phyloP scores from a whole-genome alignment of 257 asterid genomes.

The Rehmannia glutinosa region DNA sequence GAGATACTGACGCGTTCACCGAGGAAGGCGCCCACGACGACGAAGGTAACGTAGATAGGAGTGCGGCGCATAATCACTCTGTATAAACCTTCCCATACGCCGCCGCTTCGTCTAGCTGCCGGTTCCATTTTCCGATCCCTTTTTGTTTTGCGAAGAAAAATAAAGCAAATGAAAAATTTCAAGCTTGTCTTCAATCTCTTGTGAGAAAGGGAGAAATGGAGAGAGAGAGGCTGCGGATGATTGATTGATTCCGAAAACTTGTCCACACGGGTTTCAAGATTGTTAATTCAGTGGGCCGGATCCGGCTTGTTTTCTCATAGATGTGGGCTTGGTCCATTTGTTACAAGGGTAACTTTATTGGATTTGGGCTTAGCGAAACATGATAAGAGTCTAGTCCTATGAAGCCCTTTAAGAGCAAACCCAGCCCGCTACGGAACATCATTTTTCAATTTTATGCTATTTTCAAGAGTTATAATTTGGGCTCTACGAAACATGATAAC shows the following conservation, averaged over 20 bases:
- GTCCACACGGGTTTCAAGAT: conserved; percentile 10
- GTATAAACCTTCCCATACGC: conserved; percentile 72
- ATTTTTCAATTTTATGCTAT: too few relatives aligned
- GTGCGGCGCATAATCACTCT: conserved; percentile 79
- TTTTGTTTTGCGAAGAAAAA: not conserved
- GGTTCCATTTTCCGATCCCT: conserved; percentile 33
- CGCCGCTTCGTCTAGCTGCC: conserved; percentile 52
- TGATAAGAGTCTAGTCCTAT: too few relatives aligned
- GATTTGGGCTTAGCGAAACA: not conserved
- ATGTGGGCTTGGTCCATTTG: not conserved
- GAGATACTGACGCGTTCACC: conserved; percentile 68
- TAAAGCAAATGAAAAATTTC: not conserved
- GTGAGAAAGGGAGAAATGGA: conserved; percentile 21
- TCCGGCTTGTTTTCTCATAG: not conserved
- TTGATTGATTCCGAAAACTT: not conserved
- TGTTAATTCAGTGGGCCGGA: conserved; percentile 13
- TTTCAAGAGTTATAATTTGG: too few relatives aligned
- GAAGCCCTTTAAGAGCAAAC: too few relatives aligned
- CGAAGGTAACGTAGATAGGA: conserved; percentile 77
- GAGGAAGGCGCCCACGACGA: conserved; percentile 78
- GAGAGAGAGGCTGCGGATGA: conserved; percentile 23
- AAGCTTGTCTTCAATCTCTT: not conserved
- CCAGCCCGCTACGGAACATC: too few relatives aligned
- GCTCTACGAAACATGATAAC: too few relatives aligned
- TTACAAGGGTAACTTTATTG: not conserved